phyloP scores from a whole-genome alignment of 2,329 filamentous ascomycete genomes.

The Leptodontidium sp. region DNA sequence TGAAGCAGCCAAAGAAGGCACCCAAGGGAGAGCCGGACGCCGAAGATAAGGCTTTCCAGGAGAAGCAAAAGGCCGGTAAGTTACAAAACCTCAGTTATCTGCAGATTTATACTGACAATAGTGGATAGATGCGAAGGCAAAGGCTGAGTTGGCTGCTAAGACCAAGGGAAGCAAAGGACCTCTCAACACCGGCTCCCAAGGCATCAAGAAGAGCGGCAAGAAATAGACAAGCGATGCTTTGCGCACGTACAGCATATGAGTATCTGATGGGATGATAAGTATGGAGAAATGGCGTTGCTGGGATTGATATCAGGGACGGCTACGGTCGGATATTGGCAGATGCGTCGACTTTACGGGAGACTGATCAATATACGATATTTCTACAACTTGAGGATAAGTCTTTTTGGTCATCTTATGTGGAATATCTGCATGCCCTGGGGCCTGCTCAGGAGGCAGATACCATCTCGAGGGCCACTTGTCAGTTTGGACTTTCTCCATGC shows the following conservation, averaged over 20 bases:
- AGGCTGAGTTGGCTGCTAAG: conserved; percentile 83
- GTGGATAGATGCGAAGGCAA: conserved; percentile 77
- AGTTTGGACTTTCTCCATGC: neutral
- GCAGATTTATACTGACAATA: conserved; percentile 24
- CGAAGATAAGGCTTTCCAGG: conserved; percentile 81
- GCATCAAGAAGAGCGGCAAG: conserved; percentile 99
- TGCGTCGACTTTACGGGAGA: conserved; percentile 21
- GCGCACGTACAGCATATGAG: neutral
- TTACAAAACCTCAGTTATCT: conserved; percentile 29
- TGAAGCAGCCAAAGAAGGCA: conserved; percentile 90
- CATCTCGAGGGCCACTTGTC: neutral
- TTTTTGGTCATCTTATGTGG: neutral
- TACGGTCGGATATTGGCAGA: conserved; percentile 16
- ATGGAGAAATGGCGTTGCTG: conserved; percentile 28
- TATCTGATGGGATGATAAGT: conserved; percentile 19
- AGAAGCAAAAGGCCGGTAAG: conserved; percentile 86
- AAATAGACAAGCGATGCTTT: conserved; percentile 63
- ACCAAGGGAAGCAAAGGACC: conserved; percentile 84
- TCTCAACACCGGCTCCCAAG: conserved; percentile 82
- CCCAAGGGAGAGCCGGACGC: conserved; percentile 81
- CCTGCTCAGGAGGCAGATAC: neutral
- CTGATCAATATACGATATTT: conserved; percentile 20
- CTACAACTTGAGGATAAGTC: conserved; percentile 4
- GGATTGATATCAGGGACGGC: conserved; percentile 21
- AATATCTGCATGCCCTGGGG: neutral